Evolutionary conservation across 208 protist genomes (phyloP).

Genomic region (Trypanosoma grayi): DNA sequence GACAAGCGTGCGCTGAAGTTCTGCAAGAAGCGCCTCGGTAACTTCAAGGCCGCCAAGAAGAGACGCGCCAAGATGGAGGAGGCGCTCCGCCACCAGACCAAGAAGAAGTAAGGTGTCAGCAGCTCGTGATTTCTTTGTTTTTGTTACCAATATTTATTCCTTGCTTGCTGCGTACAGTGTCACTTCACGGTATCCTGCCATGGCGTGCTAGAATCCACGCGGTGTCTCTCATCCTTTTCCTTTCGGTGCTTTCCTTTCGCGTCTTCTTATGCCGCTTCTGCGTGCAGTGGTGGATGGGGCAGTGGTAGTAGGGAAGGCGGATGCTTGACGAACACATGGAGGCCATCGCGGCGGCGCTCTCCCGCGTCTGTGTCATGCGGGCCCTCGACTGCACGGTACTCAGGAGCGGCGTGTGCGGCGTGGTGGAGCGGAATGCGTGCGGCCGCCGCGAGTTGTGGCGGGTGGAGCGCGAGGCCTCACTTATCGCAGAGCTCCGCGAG

Average conservation of each 20-base stretch:
- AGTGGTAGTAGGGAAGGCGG: no score
- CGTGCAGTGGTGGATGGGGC: no score
- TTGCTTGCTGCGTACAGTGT: constrained; percentile 3
- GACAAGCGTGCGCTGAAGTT: constrained; percentile 95
- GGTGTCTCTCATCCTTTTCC: neutral
- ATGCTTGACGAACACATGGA: neutral
- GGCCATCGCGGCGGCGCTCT: neutral
- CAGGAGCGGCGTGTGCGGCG: neutral
- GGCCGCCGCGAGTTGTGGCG: no score
- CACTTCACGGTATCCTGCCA: no score
- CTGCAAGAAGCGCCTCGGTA: constrained; percentile 93
- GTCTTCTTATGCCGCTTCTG: no score
- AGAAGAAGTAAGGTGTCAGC: constrained; percentile 86
- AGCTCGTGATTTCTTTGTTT: no score
- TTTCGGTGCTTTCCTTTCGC: neutral
- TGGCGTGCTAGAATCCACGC: no score
- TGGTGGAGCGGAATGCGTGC: no score
- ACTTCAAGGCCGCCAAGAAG: constrained; percentile 91
- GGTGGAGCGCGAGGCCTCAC: no score
- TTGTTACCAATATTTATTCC: constrained; percentile 6
- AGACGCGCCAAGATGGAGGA: constrained; percentile 91
- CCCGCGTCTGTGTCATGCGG: constrained; percentile 1
- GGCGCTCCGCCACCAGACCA: constrained; percentile 79
- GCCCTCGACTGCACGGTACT: neutral
- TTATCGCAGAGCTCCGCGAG: constrained; percentile 27